A percentile compares a stretch with the other conserved stretches of the same genome.
These are phyloP conservation scores for Prunella vulgaris DNA, from an alignment of 257 asterid genomes.

Conservation along the genomic window DNA sequence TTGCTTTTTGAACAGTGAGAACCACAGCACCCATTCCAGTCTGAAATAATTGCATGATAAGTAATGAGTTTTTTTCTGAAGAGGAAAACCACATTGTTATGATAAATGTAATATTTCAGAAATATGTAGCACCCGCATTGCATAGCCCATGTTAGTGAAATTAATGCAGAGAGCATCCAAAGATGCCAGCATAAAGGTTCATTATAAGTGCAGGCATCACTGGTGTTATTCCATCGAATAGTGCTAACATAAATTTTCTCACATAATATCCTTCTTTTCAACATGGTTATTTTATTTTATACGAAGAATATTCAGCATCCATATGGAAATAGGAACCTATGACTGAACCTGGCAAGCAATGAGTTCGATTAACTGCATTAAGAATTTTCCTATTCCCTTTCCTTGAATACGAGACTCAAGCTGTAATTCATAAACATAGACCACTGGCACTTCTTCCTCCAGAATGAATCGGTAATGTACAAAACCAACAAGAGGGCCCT, in stretches of 20 bases:
- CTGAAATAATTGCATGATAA: constrained; percentile 35
- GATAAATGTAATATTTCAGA: constrained; percentile 9
- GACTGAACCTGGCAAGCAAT: constrained; percentile 67
- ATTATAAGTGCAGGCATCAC: not conserved
- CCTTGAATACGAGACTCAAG: constrained; percentile 75
- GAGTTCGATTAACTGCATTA: constrained; percentile 74
- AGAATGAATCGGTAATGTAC: constrained; percentile 70
- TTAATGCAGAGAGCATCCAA: constrained; percentile 2
- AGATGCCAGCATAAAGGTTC: not conserved
- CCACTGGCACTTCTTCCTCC: constrained; percentile 92
- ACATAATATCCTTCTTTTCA: not conserved
- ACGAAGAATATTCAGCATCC: not conserved
- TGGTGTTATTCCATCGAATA: not conserved
- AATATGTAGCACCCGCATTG: constrained; percentile 17
- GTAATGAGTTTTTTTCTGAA: constrained; percentile 17
- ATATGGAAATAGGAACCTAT: not conserved
- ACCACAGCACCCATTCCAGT: constrained; percentile 74
- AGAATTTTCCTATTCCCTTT: constrained; percentile 73
- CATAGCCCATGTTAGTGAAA: constrained; percentile 3
- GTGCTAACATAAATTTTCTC: not conserved
- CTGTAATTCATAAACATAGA: constrained; percentile 88
- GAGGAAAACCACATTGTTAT: not conserved
- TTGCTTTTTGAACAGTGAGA: constrained; percentile 85
- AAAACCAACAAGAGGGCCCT: constrained; percentile 61
- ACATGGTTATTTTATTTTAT: not conserved